Evolutionary conservation across 257 asterid species (phyloP), one percentile per base, ranked within the genome.

Genomic region (Henckelia pumila): DNA sequence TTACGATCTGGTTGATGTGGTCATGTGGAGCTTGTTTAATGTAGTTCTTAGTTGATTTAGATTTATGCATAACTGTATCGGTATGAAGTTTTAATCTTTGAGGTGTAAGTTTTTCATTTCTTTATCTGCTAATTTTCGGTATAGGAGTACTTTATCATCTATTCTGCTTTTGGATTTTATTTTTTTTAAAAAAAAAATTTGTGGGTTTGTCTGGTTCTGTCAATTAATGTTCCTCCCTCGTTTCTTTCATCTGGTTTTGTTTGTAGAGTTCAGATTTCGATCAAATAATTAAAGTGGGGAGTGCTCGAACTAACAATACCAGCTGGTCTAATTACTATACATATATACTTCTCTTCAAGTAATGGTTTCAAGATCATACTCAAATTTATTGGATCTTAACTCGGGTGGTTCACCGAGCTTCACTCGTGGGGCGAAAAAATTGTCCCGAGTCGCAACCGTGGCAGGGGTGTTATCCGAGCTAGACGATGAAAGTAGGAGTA

Each of bases 321-420:
- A 40, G 52, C 19, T 69, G 47, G 58, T 69, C 64, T 28, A 23
- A 9, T 23, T 20, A 68, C 53, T 24, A 50, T 21, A 61, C 29
- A 61, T 14, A 20, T n/a, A n/a, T n/a, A n/a, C n/a, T n/a, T n/a
- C 29, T 22, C 20, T 22, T 35, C 20, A 53, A 70, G 66, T 40
- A 59, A 88, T 90, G 97, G 89, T 75, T 56, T 90, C 97, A 3
- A 82, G 95, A 76, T 90, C 97, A 40, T 90, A 88, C 63, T 88
- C 95, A 56, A 90, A 90, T 80, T 80, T 90, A 33, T 67, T 86
- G 84, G 97, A 90, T 84, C 95, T 90, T 64, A 80, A 84, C 13
- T 79, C 92, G 47, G 78, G 85, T 16, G 86, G 88, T 65, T 81
- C 92, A 6, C 94, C 86, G 35, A 71, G 84, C 16, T 81, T 85